These are phyloP conservation scores for Cercis canadensis DNA, from an alignment of 306 rosid species.

Conservation along the genomic window DNA sequence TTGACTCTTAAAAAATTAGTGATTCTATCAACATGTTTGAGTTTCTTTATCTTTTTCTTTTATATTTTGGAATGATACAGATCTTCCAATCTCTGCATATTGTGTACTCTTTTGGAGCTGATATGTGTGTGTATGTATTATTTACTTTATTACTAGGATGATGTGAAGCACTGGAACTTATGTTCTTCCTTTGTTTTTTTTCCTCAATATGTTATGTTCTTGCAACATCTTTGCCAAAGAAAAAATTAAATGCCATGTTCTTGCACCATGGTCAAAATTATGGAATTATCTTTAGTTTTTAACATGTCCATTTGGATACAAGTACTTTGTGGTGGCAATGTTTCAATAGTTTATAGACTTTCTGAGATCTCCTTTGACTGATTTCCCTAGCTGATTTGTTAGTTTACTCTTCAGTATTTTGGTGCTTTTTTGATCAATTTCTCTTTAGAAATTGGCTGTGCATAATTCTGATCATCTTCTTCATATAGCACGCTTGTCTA, in stretches of 20 bases:
- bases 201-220: constrained; percentile 14
- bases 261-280: neutral
- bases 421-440: constrained; percentile 8
- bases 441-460: constrained; percentile 24
- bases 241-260: neutral
- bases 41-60: too few species aligned
- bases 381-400: constrained; percentile 9
- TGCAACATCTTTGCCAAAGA: too few species aligned
- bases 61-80: too few species aligned
- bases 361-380: neutral
- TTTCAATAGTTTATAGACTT: constrained; percentile 3
- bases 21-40: too few species aligned
- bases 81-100: too few species aligned
- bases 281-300: constrained; percentile 18
- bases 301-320: neutral
- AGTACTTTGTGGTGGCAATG: neutral
- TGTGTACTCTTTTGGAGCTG: too few species aligned
- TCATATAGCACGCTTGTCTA: constrained; percentile 77
- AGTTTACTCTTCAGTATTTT: neutral
- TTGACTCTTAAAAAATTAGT: constrained; percentile 16
- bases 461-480: constrained; percentile 32
- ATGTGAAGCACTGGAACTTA: too few species aligned
- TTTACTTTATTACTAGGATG: too few species aligned
- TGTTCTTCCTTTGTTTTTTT: too few species aligned
- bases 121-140: too few species aligned